Evolutionary conservation across 805 yeast species (phyloP).

Genomic region (Kluyveromyces dobzhanskii): DNA sequence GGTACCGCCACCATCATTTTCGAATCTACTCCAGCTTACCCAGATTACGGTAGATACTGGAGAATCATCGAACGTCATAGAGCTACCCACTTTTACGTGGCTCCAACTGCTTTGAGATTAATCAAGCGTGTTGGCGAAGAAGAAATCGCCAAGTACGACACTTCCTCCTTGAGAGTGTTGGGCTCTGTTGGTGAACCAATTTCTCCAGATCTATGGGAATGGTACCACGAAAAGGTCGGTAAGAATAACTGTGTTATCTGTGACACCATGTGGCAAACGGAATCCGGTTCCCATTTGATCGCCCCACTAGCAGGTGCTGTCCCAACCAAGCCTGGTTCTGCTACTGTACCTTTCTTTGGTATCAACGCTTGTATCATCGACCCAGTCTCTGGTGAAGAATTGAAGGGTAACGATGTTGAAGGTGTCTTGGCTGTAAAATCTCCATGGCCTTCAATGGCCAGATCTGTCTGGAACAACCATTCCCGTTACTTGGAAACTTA

Average conservation of each 20-base stretch:
- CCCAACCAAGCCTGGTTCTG: constrained; percentile 96
- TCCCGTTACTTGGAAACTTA: constrained; percentile 83
- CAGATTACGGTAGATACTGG: constrained; percentile 94
- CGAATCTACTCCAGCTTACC: constrained; percentile 97
- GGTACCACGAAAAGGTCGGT: constrained; percentile 93
- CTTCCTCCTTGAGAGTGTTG: constrained; percentile 78
- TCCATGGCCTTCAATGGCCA: constrained; percentile 98
- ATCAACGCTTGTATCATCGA: constrained; percentile 85
- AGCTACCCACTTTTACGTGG: constrained; percentile 95
- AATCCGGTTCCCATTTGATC: constrained; percentile 91
- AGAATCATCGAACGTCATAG: constrained; percentile 84
- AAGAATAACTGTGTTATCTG: constrained; percentile 81
- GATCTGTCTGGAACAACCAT: constrained; percentile 89
- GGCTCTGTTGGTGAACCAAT: constrained; percentile 99
- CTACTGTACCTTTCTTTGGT: constrained; percentile 95
- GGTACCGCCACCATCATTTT: constrained; percentile 92
- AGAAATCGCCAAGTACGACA: constrained; percentile 70
- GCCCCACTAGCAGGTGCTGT: constrained; percentile 92
- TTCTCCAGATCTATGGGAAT: constrained; percentile 96
- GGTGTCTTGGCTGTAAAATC: constrained; percentile 88
- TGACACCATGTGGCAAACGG: constrained; percentile 99
- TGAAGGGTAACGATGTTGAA: constrained; percentile 83
- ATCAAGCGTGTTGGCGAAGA: constrained; percentile 84
- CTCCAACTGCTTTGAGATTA: constrained; percentile 94
- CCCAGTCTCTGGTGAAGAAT: constrained; percentile 82